Percentiles rank a stretch among this genome's conserved stretches.
These are phyloP conservation scores for Cymbidium sinense DNA, from an alignment of 106 monocot species.

Conservation along the genomic window DNA sequence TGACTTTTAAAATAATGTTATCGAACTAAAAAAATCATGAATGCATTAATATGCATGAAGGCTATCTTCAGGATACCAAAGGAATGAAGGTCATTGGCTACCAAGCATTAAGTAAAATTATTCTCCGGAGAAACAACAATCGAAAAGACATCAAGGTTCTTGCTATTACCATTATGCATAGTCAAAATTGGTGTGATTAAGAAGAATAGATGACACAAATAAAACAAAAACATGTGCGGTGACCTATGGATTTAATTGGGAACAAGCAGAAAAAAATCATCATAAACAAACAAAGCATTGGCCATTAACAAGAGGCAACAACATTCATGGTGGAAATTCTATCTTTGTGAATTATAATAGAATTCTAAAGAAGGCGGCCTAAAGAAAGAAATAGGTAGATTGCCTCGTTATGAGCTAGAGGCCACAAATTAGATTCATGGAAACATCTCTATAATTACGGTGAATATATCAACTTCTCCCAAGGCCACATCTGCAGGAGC, in stretches of 20 bases:
- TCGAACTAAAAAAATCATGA: neutral
- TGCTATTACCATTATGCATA: neutral
- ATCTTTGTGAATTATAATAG: neutral
- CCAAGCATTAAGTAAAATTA: neutral
- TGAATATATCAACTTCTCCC: neutral
- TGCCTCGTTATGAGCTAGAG: neutral
- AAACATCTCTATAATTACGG: neutral
- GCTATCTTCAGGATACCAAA: too few relatives aligned
- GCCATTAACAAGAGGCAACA: neutral
- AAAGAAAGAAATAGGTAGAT: neutral
- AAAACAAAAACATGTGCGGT: neutral
- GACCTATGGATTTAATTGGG: neutral
- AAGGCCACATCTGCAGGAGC: neutral
- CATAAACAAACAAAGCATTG: neutral
- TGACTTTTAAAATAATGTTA: neutral
- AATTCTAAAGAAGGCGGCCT: neutral
- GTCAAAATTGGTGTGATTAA: neutral
- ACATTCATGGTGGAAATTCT: neutral
- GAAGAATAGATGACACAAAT: neutral
- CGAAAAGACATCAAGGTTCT: neutral
- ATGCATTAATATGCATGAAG: too few relatives aligned
- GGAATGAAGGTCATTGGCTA: neutral
- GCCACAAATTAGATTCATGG: neutral
- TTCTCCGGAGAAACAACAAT: neutral
- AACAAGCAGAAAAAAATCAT: conserved; percentile 1